These are phyloP conservation scores for Scheffersomyces illinoinensis DNA, from an alignment of 1,139 yeast species.

Conservation along the genomic window DNA sequence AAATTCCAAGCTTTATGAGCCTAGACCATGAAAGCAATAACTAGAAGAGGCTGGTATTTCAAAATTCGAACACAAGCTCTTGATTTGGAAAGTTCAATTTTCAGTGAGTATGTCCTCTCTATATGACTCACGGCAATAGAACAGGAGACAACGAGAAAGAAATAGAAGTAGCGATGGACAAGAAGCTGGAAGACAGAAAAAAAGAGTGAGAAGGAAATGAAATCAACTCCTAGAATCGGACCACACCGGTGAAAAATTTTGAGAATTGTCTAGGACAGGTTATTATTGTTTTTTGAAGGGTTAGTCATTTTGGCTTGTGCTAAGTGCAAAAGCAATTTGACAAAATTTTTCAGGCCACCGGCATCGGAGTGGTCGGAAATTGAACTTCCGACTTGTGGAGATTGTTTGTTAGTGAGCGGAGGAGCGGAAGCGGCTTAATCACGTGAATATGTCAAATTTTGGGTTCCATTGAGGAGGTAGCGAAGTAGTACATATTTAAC, in stretches of 20 bases:
- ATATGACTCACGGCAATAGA: constrained; percentile 3
- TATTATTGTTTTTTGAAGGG: background rate
- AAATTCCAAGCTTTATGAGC: background rate
- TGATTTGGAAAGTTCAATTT: background rate
- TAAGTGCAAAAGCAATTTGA: background rate
- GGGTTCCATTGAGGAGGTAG: background rate
- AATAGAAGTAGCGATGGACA: background rate
- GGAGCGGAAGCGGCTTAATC: background rate
- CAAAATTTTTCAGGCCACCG: background rate
- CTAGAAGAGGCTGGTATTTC: background rate
- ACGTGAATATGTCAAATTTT: background rate
- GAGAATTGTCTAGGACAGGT: background rate
- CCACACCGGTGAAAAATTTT: background rate
- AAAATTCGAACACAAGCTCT: background rate
- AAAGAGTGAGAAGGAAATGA: background rate
- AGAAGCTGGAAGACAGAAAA: background rate
- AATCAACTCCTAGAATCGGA: background rate
- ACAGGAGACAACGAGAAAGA: background rate
- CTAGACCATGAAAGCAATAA: background rate
- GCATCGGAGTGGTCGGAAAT: background rate
- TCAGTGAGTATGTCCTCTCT: background rate
- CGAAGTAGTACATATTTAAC: background rate
- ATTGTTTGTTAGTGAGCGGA: background rate
- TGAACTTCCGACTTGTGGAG: background rate
- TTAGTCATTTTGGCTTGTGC: background rate